Conservation (phyloP, 2,329 filamentous ascomycete species). For the Colletotrichum sp. region DNA sequence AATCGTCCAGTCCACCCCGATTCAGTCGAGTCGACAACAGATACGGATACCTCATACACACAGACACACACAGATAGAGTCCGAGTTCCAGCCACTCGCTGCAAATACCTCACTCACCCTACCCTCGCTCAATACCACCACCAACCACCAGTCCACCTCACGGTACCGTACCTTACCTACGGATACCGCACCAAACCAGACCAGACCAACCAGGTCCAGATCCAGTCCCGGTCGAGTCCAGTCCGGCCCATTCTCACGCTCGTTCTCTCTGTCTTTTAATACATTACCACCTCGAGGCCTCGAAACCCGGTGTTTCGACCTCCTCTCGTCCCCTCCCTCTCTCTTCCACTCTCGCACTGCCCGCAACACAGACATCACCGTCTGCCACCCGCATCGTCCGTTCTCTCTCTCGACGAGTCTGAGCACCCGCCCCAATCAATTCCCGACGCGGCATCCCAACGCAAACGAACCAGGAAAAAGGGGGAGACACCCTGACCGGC, state of each 20-base stretch:
- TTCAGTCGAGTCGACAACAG: background rate
- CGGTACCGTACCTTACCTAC: background rate
- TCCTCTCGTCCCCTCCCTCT: background rate
- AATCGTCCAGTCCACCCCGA: background rate
- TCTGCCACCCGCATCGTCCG: background rate
- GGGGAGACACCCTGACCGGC: background rate
- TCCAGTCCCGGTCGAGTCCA: background rate
- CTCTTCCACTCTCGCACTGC: background rate
- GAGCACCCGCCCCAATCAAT: background rate
- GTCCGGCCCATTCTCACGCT: background rate
- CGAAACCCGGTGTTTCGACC: constrained; percentile 16
- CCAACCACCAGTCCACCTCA: background rate
- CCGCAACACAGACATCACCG: background rate
- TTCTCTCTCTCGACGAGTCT: background rate
- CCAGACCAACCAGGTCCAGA: background rate
- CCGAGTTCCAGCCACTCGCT: background rate
- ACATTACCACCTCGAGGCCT: background rate
- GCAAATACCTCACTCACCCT: background rate
- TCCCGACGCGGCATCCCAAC: background rate
- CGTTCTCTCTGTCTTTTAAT: background rate
- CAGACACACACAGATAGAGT: background rate
- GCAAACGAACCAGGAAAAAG: background rate
- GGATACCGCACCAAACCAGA: background rate
- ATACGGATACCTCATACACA: background rate
- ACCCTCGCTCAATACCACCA: background rate